Evolutionary conservation across 164 flowering plant genomes (phyloP), one percentile per base, ranked within the genome.

Genomic region (Stephania japonica): DNA sequence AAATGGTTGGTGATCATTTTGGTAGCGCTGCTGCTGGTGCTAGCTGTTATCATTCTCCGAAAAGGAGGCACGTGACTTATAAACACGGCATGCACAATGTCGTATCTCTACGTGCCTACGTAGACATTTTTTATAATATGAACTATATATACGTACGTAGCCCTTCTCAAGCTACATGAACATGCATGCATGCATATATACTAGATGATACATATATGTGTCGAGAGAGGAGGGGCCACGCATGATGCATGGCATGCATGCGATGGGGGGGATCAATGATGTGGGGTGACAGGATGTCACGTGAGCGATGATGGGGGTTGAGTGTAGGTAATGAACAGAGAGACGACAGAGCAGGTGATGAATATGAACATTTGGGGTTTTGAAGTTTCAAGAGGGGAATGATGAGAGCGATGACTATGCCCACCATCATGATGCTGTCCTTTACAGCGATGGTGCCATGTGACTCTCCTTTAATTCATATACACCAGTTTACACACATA

Each of bases 361-460:
- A 32, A 32, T 4, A 32, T 32, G 38, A 32, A 32, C 38, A 49
- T 7, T 24, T 62, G 56, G 16, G 63, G 63, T 56, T n/a, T 42
- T 68, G 49, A 42, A 68, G 70, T 71, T 47, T 50, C 69, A 67
- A 68, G 69, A 69, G 25, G 42, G 23, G 68, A 75, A 75, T 75
- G 73, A 75, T 75, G 73, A 75, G 64, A 69, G 69, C 19, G 77
- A 63, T 70, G 77, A 75, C 77, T 27, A 56, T 74, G 53, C 21
- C n/a, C 18, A 42, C 42, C 67, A 74, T 74, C 67, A 59, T 68
- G 72, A 74, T 42, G 49, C 32, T 70, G 70, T 56, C 63, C 65
- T 70, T 47, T 68, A 47, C 70, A 68, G 63, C 25, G 65, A 50
- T 70, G 72, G 21, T 59, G 44, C 65, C 76, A 74, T 68, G 71